A percentile compares a stretch with the other conserved stretches of the same genome.
Evolutionary conservation across 257 asterid genomes (phyloP).

Genomic region (Cruciata laevipes): DNA sequence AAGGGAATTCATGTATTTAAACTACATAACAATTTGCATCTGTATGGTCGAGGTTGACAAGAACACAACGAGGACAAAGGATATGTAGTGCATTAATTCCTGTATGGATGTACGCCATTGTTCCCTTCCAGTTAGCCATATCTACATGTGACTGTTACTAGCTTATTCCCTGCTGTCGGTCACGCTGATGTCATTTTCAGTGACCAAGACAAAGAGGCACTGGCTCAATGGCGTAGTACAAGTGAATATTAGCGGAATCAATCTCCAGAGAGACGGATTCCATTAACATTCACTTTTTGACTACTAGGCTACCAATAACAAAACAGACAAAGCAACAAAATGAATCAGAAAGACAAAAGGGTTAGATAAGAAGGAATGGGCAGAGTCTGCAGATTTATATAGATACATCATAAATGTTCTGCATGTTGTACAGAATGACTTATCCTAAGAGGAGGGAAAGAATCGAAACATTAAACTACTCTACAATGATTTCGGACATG

Average conservation of each 20-base stretch:
- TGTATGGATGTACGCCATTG: background rate
- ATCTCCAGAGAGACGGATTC: background rate
- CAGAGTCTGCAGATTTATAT: background rate
- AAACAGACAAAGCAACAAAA: background rate
- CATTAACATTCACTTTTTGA: background rate
- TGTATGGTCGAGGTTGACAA: background rate
- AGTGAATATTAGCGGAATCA: background rate
- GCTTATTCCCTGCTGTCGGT: background rate
- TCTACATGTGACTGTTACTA: background rate
- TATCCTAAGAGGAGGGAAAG: background rate
- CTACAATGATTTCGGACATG: slow-evolving; percentile 7
- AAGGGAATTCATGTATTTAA: background rate
- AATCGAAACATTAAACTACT: slow-evolving; percentile 4
- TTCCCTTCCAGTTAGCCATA: too few species aligned
- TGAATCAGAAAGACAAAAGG: too few species aligned
- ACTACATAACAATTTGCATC: background rate
- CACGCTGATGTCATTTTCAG: background rate
- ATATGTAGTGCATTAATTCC: background rate
- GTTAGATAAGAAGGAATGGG: background rate
- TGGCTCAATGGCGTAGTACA: too few species aligned
- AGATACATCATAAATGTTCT: background rate
- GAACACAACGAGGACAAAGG: background rate
- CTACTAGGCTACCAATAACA: background rate
- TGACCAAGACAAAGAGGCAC: too few species aligned
- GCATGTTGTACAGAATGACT: slow-evolving; percentile 11